Base-by-base conservation (phyloP, 2,329 filamentous ascomycete species). In the Onygena corvina region DNA sequence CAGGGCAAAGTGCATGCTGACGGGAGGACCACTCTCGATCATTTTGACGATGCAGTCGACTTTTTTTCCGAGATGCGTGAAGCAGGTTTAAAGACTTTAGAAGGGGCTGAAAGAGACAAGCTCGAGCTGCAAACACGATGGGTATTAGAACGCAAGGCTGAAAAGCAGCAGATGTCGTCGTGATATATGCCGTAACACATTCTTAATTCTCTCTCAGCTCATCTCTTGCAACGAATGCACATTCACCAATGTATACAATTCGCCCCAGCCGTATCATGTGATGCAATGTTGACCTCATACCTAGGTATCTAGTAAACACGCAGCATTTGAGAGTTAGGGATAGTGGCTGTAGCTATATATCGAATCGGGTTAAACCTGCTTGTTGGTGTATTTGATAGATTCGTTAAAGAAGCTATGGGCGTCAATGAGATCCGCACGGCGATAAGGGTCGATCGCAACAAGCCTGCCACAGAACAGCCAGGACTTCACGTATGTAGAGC, bases 361-460 rank as follows among this genome's bases (percentile, higher is more conserved):
- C n/a, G n/a, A n/a, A n/a, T n/a, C n/a, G n/a, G n/a, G n/a, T n/a
- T n/a, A n/a, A n/a, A n/a, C n/a, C n/a, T n/a, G n/a, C n/a, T n/a
- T n/a, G n/a, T n/a, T n/a, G n/a, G n/a, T n/a, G n/a, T n/a, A n/a
- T n/a, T n/a, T n/a, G n/a, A n/a, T n/a, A n/a, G n/a, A n/a, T n/a
- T n/a, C n/a, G n/a, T n/a, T n/a, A n/a, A n/a, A n/a, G n/a, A n/a
- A 29, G 56, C 25, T 21, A 70, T 70, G 67, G 64, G 65, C 48
- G 50, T 59, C 47, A 65, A 62, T 29, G 62, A 58, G 44, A 81
- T 90, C 56, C 79, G 86, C 50, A 85, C 80, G 30, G 81, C 80
- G 14, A 76, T 83, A 50, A 83, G 83, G 62, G 83, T 90, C 36
- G 80, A 83, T 60, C 70, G 89, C 23, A 76, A 85, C 51, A 85